Evolutionary conservation across 2,329 filamentous ascomycete species (phyloP).

Genomic region (Hysterium pulicare): DNA sequence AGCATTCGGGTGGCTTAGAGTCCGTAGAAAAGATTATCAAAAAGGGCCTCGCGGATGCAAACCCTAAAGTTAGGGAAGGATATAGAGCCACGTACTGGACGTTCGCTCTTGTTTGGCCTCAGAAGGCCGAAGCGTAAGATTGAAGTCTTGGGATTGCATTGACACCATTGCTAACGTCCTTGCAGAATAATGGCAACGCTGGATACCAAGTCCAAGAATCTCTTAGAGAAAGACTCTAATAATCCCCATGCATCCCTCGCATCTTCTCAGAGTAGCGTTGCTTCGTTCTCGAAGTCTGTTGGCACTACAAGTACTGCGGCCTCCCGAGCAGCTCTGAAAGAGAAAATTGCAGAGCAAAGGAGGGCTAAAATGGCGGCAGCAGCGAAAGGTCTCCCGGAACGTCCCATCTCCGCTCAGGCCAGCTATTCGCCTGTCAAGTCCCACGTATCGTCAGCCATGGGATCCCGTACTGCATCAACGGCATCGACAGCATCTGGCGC

Average conservation of each 20-base stretch:
- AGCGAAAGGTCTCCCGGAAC: constrained; percentile 45
- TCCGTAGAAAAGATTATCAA: constrained; percentile 83
- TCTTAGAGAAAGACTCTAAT: constrained; percentile 76
- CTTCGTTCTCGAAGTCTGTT: constrained; percentile 43
- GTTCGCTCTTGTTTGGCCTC: constrained; percentile 74
- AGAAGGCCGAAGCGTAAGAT: constrained; percentile 68
- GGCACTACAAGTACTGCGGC: constrained; percentile 47
- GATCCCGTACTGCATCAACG: constrained; percentile 25
- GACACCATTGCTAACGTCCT: constrained; percentile 20
- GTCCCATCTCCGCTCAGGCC: constrained; percentile 58
- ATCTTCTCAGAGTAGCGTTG: constrained; percentile 43
- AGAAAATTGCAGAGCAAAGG: constrained; percentile 74
- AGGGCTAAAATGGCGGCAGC: constrained; percentile 57
- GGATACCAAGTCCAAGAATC: constrained; percentile 72
- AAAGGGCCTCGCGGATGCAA: constrained; percentile 83
- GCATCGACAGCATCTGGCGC: constrained; percentile 28
- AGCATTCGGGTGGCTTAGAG: constrained; percentile 80
- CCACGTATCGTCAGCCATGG: constrained; percentile 31
- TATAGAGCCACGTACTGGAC: constrained; percentile 85
- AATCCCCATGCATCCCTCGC: constrained; percentile 66
- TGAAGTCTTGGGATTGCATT: background rate
- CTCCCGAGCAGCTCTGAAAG: constrained; percentile 62
- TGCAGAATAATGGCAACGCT: constrained; percentile 72
- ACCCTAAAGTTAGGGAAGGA: constrained; percentile 83
- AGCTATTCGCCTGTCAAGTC: constrained; percentile 48